phyloP scores from a whole-genome alignment of 1,284 basidiomycete species.

The Apiotrichum brassicae region DNA sequence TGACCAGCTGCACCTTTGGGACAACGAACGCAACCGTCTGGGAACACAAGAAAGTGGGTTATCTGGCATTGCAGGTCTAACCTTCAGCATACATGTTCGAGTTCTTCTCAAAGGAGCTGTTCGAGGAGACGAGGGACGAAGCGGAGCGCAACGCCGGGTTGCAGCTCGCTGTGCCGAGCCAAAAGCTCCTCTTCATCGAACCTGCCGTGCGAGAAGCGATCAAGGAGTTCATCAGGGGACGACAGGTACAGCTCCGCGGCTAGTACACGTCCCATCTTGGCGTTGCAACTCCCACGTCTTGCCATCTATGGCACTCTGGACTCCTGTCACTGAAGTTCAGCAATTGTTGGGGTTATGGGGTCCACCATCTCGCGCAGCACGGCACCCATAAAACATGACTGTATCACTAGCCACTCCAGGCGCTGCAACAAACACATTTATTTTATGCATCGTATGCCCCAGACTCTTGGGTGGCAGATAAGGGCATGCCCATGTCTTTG shows the following conservation, averaged over 20 bases:
- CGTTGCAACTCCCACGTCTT: too few species aligned
- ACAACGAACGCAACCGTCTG: conserved; percentile 88
- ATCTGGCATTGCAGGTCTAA: conserved; percentile 14
- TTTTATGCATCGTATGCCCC: too few species aligned
- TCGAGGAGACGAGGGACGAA: conserved; percentile 35
- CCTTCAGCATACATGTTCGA: conserved; percentile 40
- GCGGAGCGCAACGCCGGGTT: conserved; percentile 32
- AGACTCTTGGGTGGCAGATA: too few species aligned
- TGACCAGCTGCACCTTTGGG: conserved; percentile 97
- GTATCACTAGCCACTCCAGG: too few species aligned
- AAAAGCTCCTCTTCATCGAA: conserved; percentile 38
- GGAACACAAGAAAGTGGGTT: conserved; percentile 71
- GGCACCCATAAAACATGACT: too few species aligned
- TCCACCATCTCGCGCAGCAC: too few species aligned
- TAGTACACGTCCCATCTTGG: too few species aligned
- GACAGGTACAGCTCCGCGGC: conserved; percentile 31
- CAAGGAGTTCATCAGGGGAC: conserved; percentile 35
- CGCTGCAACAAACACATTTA: too few species aligned
- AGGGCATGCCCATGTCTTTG: too few species aligned
- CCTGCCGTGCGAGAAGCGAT: conserved; percentile 36
- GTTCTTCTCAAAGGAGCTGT: conserved; percentile 43
- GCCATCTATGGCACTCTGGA: too few species aligned
- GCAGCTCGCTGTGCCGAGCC: conserved; percentile 19
- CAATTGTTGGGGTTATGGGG: too few species aligned
- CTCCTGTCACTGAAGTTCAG: too few species aligned